Conservation (phyloP, 75 land plant species). For the Sequoiadendron giganteum region DNA sequence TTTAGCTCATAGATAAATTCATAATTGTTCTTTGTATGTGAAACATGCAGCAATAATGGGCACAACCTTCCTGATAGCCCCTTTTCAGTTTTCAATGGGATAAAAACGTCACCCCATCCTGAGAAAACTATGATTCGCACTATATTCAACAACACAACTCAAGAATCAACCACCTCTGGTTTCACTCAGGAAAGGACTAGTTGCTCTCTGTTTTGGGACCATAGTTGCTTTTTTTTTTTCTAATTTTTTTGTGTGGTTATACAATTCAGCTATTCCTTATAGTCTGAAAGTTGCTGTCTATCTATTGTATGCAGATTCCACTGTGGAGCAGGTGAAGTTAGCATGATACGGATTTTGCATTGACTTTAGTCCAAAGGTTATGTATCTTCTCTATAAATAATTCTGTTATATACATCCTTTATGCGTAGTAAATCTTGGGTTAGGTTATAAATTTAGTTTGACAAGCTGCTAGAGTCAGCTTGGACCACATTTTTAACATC, state of each 20-base stretch:
- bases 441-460: neutral
- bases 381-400: neutral
- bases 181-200: constrained; percentile 5
- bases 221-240: neutral
- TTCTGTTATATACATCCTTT: neutral
- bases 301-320: constrained; percentile 1
- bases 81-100: neutral
- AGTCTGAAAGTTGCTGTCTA: neutral
- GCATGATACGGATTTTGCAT: neutral
- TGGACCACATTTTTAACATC: neutral
- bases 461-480: neutral
- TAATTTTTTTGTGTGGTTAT: neutral
- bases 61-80: constrained; percentile 14
- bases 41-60: neutral
- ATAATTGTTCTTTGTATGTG: neutral
- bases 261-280: neutral
- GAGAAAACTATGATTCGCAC: neutral
- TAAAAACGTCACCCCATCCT: neutral
- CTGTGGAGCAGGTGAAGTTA: constrained; percentile 10
- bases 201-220: neutral
- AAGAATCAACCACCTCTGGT: neutral
- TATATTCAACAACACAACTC: neutral
- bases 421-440: neutral
- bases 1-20: neutral
- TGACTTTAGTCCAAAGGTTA: neutral